phyloP scores from a whole-genome alignment of 805 yeast genomes.

The Spathaspora boniae region DNA sequence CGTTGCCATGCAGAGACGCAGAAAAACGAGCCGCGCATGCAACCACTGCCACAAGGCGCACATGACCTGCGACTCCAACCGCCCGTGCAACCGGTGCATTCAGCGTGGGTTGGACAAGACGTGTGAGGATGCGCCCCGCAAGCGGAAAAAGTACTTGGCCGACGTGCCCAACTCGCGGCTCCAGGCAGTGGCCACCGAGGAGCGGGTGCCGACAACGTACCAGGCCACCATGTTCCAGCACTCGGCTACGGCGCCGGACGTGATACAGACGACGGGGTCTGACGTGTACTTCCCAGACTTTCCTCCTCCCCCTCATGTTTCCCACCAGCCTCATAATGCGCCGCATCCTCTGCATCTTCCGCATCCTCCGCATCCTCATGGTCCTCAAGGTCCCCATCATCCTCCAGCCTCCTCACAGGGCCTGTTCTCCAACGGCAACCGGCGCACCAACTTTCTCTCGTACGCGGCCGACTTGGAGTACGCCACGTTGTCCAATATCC shows the following conservation, averaged over 20 bases:
- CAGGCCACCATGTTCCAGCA: slow-evolving; percentile 16
- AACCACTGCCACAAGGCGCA: slow-evolving; percentile 88
- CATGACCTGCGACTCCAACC: slow-evolving; percentile 80
- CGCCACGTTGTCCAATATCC: slow-evolving; percentile 62
- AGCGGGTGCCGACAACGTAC: too few species aligned
- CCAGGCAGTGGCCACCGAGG: too few species aligned
- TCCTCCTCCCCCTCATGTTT: background rate
- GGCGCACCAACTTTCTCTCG: slow-evolving; percentile 52
- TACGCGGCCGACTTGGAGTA: slow-evolving; percentile 74
- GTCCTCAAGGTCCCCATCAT: background rate
- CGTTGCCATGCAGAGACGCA: slow-evolving; percentile 38
- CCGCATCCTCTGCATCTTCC: background rate
- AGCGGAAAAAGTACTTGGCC: slow-evolving; percentile 73
- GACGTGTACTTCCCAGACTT: slow-evolving; percentile 7
- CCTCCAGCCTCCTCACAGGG: background rate
- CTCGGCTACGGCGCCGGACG: slow-evolving; percentile 9
- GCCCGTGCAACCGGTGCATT: slow-evolving; percentile 82
- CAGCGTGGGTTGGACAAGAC: slow-evolving; percentile 61
- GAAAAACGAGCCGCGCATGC: slow-evolving; percentile 85
- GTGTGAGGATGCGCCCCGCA: slow-evolving; percentile 89
- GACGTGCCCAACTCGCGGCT: slow-evolving; percentile 53
- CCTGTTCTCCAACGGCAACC: slow-evolving; percentile 3
- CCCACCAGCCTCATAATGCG: background rate
- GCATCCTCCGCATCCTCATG: slow-evolving; percentile 1
- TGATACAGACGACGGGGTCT: slow-evolving; percentile 5